These are phyloP conservation scores for Pleomassaria siparia DNA, from an alignment of 2,329 filamentous ascomycete species.

Conservation along the genomic window DNA sequence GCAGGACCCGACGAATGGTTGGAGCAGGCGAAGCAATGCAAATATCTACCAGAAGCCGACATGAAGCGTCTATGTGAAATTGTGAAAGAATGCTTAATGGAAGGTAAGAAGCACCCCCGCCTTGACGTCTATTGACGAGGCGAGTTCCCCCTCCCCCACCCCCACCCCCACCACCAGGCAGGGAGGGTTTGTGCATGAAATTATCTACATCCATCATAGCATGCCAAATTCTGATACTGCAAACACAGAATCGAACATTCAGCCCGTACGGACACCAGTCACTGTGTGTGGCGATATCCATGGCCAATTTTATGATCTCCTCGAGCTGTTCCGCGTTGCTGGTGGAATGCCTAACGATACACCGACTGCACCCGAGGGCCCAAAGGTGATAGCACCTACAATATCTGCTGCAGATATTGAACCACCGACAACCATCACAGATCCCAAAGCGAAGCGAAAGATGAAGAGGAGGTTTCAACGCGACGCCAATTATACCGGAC, in stretches of 20 bases:
- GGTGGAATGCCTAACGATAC: slow-evolving; percentile 90
- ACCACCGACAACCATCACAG: slow-evolving; percentile 83
- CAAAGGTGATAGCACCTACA: slow-evolving; percentile 66
- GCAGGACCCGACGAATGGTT: slow-evolving; percentile 95
- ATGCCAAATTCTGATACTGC: background rate
- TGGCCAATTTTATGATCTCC: slow-evolving; percentile 96
- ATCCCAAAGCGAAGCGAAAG: slow-evolving; percentile 85
- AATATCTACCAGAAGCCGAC: slow-evolving; percentile 90
- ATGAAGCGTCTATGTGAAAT: slow-evolving; percentile 99
- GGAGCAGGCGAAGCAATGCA: slow-evolving; percentile 93
- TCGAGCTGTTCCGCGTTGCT: slow-evolving; percentile 94
- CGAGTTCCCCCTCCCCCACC: background rate
- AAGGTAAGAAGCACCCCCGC: slow-evolving; percentile 62
- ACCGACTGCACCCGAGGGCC: slow-evolving; percentile 61
- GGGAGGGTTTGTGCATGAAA: background rate
- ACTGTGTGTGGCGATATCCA: slow-evolving; percentile 98
- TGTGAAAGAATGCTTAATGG: slow-evolving; percentile 98
- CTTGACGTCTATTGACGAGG: background rate
- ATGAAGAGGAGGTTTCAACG: slow-evolving; percentile 62
- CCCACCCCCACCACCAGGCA: too few relatives aligned
- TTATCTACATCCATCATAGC: background rate
- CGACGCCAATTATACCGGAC: slow-evolving; percentile 57
- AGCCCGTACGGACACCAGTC: slow-evolving; percentile 94
- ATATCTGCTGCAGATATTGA: slow-evolving; percentile 93
- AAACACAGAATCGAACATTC: slow-evolving; percentile 86